phyloP scores from a whole-genome alignment of 192 early-diverging fungal genomes.

The Phlyctochytrium arcticum region DNA sequence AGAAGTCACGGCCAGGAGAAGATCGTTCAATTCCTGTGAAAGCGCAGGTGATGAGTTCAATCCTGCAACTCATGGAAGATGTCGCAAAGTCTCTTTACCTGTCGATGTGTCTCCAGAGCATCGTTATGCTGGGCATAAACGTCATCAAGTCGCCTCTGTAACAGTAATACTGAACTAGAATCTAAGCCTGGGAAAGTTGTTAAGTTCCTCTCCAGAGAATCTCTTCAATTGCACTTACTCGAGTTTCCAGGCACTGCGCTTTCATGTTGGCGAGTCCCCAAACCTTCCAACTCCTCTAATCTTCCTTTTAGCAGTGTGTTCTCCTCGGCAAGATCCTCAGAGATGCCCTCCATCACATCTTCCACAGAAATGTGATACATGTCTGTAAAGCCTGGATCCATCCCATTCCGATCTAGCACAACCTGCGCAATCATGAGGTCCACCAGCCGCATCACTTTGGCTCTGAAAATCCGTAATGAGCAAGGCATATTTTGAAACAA shows the following conservation, averaged over 20 bases:
- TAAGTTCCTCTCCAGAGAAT: no score
- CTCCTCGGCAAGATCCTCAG: constrained; percentile 21
- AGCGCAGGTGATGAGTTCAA: not conserved
- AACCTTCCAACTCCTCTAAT: constrained; percentile 4
- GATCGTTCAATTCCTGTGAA: constrained; percentile 6
- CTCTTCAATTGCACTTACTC: no score
- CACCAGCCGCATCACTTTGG: constrained; percentile 30
- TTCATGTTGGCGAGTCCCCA: not conserved
- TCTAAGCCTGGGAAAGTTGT: not conserved
- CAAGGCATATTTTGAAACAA: constrained; percentile 2
- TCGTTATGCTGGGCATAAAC: not conserved
- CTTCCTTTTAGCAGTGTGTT: constrained; percentile 27
- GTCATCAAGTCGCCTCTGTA: constrained; percentile 1
- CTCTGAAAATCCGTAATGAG: constrained; percentile 15
- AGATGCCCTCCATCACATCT: constrained; percentile 33
- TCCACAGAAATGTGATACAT: constrained; percentile 33
- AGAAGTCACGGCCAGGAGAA: not conserved
- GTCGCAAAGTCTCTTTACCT: no score
- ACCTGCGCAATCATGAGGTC: constrained; percentile 38
- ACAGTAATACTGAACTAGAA: not conserved
- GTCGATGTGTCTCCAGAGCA: constrained; percentile 5
- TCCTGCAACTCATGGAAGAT: not conserved
- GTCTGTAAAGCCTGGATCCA: constrained; percentile 36
- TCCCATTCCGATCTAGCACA: constrained; percentile 36
- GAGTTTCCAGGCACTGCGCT: no score